Conservation (phyloP, 2,329 filamentous ascomycete species). For the Exophiala lecanii-corni region DNA sequence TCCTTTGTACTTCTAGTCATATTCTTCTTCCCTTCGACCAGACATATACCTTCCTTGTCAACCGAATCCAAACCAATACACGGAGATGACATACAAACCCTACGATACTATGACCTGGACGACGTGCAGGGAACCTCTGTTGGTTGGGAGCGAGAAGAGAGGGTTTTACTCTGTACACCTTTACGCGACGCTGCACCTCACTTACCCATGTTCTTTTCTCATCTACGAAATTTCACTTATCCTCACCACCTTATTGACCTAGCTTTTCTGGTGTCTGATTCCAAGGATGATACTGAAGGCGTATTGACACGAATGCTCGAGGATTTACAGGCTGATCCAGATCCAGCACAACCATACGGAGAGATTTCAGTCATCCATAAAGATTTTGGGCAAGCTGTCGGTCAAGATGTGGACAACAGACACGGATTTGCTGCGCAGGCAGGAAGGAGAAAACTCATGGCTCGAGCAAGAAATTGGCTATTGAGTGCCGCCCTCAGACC, state of each 20-base stretch:
- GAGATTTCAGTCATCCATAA: conserved; percentile 98
- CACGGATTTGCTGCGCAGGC: conserved; percentile 97
- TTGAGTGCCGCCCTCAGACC: conserved; percentile 87
- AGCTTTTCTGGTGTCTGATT: conserved; percentile 94
- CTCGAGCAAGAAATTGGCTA: conserved; percentile 94
- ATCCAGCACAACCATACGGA: conserved; percentile 78
- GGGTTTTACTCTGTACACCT: conserved; percentile 90
- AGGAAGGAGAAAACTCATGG: conserved; percentile 91
- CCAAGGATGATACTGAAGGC: conserved; percentile 81
- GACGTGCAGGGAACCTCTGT: conserved; percentile 86
- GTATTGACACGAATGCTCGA: conserved; percentile 72
- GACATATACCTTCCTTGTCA: conserved; percentile 37
- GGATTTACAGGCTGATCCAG: conserved; percentile 71
- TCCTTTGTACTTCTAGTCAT: conserved; percentile 56
- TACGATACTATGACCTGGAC: conserved; percentile 93
- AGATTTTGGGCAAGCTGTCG: conserved; percentile 96
- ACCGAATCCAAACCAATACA: neutral
- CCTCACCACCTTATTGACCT: conserved; percentile 94
- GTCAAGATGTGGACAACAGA: conserved; percentile 94
- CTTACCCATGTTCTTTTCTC: conserved; percentile 97
- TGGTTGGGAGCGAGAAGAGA: conserved; percentile 94
- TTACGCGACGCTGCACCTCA: conserved; percentile 89
- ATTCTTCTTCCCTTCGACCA: conserved; percentile 70
- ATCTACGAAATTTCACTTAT: conserved; percentile 93
- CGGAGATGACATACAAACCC: conserved; percentile 78